Conservation (phyloP, 176 grass and related monocot genomes). For the Zoysia pacifica region DNA sequence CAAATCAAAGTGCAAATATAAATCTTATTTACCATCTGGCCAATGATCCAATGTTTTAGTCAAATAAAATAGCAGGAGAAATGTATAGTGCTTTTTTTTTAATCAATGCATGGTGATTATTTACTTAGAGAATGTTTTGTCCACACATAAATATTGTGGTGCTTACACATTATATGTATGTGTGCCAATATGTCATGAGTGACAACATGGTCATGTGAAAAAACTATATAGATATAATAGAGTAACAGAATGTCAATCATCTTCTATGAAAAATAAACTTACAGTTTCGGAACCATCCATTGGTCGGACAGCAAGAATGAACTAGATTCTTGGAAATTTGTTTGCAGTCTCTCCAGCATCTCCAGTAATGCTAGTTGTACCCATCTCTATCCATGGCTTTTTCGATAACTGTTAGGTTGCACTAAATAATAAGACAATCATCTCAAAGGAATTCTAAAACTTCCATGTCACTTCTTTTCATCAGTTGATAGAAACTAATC, state of each 20-base stretch:
- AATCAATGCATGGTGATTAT: no score
- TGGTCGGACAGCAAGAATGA: background rate
- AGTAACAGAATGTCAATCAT: background rate
- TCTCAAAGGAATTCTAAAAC: background rate
- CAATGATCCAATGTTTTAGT: no score
- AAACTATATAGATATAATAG: background rate
- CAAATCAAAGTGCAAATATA: no score
- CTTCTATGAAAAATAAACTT: background rate
- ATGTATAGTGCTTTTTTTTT: no score
- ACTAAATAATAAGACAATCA: background rate
- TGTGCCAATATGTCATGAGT: no score
- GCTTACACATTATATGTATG: no score
- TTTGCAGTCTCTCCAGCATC: no score
- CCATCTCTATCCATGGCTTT: background rate
- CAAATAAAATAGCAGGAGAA: no score
- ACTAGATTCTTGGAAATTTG: background rate
- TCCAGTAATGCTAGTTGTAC: background rate
- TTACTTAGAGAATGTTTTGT: no score
- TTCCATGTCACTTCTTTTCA: background rate
- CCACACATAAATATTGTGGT: no score
- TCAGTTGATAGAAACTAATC: background rate
- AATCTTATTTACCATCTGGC: no score
- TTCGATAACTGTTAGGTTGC: background rate
- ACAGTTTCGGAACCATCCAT: background rate
- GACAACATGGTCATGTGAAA: no score